Base-by-base conservation (phyloP, 2,329 filamentous ascomycete genomes). In the Clarireedia homoeocarpa region DNA sequence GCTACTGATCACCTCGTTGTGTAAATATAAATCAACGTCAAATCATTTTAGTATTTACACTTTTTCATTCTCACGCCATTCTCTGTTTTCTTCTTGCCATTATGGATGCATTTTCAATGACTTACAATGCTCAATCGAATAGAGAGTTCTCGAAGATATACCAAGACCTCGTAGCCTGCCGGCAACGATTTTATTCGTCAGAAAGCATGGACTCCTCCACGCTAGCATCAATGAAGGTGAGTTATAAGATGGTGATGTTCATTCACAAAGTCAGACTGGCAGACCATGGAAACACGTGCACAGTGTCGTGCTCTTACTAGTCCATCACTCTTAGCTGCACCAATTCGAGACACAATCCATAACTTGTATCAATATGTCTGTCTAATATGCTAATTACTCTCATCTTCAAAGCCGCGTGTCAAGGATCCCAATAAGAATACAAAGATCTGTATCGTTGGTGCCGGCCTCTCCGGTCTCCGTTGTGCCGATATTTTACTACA, bases 401-500 rank as follows among this genome's bases (percentile, higher is more conserved):
- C 14, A 12, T 9, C 15, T 24, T 27, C 24, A 34, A 44, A 55
- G 46, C 15, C 15, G n/a, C 53, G 53, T 6, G n/a, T 30, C 15
- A 17, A 44, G 26, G 42, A 27, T 23, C 38, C 38, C 15, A 14
- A 30, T 17, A 20, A 9, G 6, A 17, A 26, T 30, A 46, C 45
- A 15, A 55, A 55, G 20, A 59, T 67, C 24, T 61, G 78, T 46
- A 71, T 84, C 40, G 71, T 84, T 3, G 81, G 80, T 14, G 80
- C 79, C 24, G 81, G 81, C 5, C 72, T 83, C 30, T 75, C 79
- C 14, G 81, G 80, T 1, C 69, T 83, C 51, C 72, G 79, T 58
- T 81, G 77, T 62, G 80, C 81, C 26, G 79, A 82, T 58, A 66
- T 83, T 1, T 67, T 84, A 9, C 65, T 81, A 2, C 71, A 76